Conservation (phyloP, 306 rosid species). For the Sechiopsis laciniata region DNA sequence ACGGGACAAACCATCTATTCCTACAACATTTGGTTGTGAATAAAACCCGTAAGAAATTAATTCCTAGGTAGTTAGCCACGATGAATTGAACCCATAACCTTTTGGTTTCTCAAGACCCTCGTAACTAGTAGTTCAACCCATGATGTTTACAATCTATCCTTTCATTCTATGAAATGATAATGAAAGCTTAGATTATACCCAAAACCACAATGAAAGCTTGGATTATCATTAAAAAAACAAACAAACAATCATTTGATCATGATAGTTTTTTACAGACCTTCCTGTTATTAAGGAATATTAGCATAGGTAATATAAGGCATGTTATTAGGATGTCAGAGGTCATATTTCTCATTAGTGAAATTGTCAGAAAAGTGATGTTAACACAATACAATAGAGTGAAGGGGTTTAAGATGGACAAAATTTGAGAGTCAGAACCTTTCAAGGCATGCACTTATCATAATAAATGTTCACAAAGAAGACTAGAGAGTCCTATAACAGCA, state of each 20-base stretch:
- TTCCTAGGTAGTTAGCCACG: too few species aligned
- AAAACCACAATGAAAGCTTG: not conserved
- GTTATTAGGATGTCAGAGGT: not conserved
- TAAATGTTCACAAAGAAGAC: not conserved
- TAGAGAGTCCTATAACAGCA: not conserved
- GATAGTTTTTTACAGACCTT: not conserved
- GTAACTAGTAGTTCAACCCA: too few species aligned
- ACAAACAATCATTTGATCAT: not conserved
- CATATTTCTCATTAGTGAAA: not conserved
- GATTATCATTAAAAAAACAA: too few species aligned
- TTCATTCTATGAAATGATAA: too few species aligned
- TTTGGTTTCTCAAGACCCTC: too few species aligned
- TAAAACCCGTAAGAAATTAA: too few species aligned
- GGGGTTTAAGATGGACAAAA: not conserved
- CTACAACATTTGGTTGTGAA: too few species aligned
- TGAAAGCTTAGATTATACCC: too few species aligned
- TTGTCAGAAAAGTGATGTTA: not conserved
- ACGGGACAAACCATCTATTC: too few species aligned
- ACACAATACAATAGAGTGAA: not conserved
- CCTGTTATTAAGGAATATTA: not conserved
- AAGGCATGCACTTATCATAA: not conserved
- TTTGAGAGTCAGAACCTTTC: not conserved
- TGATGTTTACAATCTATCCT: too few species aligned
- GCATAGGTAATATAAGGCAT: not conserved
- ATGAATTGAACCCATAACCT: too few species aligned